These are phyloP conservation scores for Xylogone sp. DNA, from an alignment of 2,329 filamentous ascomycete species.

Conservation along the genomic window DNA sequence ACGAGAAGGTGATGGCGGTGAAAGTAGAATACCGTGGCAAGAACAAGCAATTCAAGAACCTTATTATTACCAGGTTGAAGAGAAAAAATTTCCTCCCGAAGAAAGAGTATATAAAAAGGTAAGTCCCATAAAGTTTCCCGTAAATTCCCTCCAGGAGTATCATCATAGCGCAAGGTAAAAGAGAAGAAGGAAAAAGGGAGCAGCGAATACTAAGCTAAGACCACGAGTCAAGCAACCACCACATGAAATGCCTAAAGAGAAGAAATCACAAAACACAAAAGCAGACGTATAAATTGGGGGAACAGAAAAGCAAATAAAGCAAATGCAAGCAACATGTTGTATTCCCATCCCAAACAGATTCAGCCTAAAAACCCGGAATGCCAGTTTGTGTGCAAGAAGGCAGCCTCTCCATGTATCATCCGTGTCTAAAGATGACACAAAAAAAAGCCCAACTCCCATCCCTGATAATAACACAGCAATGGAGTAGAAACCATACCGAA, in stretches of 20 bases:
- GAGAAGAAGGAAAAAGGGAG: neutral
- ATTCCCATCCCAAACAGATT: neutral
- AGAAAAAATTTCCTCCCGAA: neutral
- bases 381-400: neutral
- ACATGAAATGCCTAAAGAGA: neutral
- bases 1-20: too few species aligned
- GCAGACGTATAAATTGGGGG: neutral
- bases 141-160: neutral
- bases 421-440: neutral
- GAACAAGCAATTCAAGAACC: neutral
- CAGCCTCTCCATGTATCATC: neutral
- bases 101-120: neutral
- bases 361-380: neutral
- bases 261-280: neutral
- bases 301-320: neutral
- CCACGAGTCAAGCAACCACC: neutral
- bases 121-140: neutral
- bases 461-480: neutral
- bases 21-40: too few species aligned
- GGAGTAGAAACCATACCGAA: neutral
- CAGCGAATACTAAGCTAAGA: too few species aligned
- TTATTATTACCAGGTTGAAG: neutral
- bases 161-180: neutral
- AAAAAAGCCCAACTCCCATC: neutral
- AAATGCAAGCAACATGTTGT: neutral